Base-by-base conservation (phyloP, 164 flowering plant genomes). In the Vitis labrusca region DNA sequence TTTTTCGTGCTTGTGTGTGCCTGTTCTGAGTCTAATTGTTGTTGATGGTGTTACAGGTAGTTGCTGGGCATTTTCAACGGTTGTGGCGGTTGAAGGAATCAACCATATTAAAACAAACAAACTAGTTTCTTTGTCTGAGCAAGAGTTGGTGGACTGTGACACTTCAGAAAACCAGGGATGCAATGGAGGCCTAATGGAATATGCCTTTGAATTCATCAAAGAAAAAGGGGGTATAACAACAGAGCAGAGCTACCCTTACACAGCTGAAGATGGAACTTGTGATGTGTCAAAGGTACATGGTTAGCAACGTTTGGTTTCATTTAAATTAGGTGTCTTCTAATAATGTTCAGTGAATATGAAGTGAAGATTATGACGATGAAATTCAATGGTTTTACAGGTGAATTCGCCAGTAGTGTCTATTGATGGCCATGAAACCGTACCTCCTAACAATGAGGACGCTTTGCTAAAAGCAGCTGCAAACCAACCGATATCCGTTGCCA, bases 1-100 rank as follows among this genome's bases (percentile, higher is more conserved):
- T 32, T 23, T 23, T 23, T 23, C 2, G 27, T 23, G 27, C 27
- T 23, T 23, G 27, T 23, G 27, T 23, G 27, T 23, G 27, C 0
- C 27, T 19, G 44, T 48, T 9, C 0, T 0, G 9, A 2, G 3
- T 17, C 16, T 49, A 37, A 29, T 10, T 61, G 57, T n/a, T 49
- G 2, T 54, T 49, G 7, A 3, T 16, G 9, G 49, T 68, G 49
- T 57, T 56, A 4, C 74, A 93, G 98, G 98, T 32, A 89, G 97
- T 76, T 91, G 97, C 67, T 93, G 98, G 98, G 97, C 98, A 56
- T 93, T 93, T 79, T 93, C 96, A n/a, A 83, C 97, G 0, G 87
- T 92, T 9, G 97, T 67, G 11, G 89, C 93, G 0, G 93, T 89
- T 3, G 98, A 94, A 70, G 97, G 98, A 1, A 88, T 94, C 44